phyloP scores from a whole-genome alignment of 176 grass and related monocot genomes.

The Chloris gayana region DNA sequence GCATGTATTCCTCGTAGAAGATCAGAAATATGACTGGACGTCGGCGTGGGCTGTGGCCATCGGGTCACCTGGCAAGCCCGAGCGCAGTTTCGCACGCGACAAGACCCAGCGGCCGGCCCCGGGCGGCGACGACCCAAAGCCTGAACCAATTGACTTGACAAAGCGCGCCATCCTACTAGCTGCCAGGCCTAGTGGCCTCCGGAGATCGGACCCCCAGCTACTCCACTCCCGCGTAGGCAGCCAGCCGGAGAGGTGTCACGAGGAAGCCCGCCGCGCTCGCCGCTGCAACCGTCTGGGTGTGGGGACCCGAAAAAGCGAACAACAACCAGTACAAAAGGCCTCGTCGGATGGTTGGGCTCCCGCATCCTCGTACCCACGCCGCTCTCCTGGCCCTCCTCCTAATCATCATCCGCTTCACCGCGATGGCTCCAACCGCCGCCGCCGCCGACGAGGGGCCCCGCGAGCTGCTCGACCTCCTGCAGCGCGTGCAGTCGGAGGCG shows the following conservation, averaged over 20 bases:
- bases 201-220: not conserved
- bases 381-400: not conserved
- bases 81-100: not conserved
- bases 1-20: too few species aligned
- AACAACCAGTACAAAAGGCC: not conserved
- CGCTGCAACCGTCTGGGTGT: not conserved
- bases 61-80: not conserved
- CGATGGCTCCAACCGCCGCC: not conserved
- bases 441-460: slow-evolving; percentile 2
- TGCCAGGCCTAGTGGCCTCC: not conserved
- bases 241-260: not conserved
- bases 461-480: slow-evolving; percentile 69
- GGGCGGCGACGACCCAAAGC: not conserved
- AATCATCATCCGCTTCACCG: not conserved
- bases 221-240: not conserved
- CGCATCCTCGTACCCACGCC: not conserved
- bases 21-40: too few species aligned
- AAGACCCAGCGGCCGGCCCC: not conserved
- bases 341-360: slow-evolving; percentile 10
- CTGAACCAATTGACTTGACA: too few species aligned
- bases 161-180: too few species aligned
- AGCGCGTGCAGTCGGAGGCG: slow-evolving; percentile 73
- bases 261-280: slow-evolving; percentile 12
- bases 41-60: too few species aligned
- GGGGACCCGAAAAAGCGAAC: not conserved